Conservation (phyloP, 768 basidiomycete genomes). For the Amanita thiersii region DNA sequence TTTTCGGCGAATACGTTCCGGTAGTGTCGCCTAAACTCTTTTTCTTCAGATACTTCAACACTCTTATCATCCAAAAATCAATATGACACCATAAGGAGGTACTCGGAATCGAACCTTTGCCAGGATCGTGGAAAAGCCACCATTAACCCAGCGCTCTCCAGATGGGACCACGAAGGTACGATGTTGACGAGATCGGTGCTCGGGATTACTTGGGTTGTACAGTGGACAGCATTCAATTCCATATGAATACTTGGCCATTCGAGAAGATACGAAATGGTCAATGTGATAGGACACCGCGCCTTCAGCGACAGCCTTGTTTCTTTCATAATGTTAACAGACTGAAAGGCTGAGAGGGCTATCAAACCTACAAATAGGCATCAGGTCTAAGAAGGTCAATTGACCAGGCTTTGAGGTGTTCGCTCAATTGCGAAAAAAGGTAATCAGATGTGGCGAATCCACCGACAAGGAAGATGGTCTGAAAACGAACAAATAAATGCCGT, state of each 20-base stretch:
- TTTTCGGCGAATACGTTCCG: too few species aligned
- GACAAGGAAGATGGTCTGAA: slow-evolving; percentile 40
- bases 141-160: not conserved
- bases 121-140: slow-evolving; percentile 12
- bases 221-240: slow-evolving; percentile 9
- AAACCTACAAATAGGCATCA: slow-evolving; percentile 36
- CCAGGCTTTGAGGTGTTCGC: slow-evolving; percentile 22
- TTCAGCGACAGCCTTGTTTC: slow-evolving; percentile 19
- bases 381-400: slow-evolving; percentile 32
- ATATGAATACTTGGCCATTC: slow-evolving; percentile 16
- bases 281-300: slow-evolving; percentile 18
- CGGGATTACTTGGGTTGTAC: slow-evolving; percentile 1
- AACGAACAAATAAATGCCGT: too few species aligned
- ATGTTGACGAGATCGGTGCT: not conserved
- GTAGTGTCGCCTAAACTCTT: slow-evolving; percentile 15
- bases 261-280: slow-evolving; percentile 15
- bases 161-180: not conserved
- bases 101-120: slow-evolving; percentile 3
- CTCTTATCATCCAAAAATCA: slow-evolving; percentile 8
- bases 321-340: slow-evolving; percentile 3
- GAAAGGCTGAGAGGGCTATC: too few species aligned
- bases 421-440: slow-evolving; percentile 36
- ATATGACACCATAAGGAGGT: too few species aligned
- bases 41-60: slow-evolving; percentile 16
- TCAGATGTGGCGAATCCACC: slow-evolving; percentile 47